Evolutionary conservation across 169 alveolate genomes (phyloP).

Genomic region (Plasmodium gonderi): DNA sequence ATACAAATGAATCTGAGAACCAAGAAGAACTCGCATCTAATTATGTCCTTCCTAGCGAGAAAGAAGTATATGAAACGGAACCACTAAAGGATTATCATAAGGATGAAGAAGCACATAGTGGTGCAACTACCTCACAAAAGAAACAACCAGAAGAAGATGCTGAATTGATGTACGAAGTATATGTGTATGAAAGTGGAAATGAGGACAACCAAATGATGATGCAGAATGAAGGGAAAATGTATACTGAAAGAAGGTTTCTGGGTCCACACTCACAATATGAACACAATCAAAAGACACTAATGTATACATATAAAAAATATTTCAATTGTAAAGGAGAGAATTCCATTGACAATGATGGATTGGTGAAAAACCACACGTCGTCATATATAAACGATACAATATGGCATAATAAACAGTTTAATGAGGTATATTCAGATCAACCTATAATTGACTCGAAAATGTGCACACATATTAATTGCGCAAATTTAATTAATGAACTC

Average conservation of each 20-base stretch:
- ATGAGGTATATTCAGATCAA: neutral
- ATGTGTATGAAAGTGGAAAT: neutral
- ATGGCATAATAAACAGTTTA: neutral
- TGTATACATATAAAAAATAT: no score
- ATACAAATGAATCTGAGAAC: neutral
- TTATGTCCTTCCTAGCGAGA: neutral
- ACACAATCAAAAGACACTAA: no score
- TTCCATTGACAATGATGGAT: no score
- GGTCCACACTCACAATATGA: no score
- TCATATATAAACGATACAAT: no score
- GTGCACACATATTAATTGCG: neutral
- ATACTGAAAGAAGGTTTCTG: neutral
- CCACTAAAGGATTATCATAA: neutral
- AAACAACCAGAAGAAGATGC: neutral
- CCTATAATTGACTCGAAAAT: neutral
- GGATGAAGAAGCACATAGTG: neutral
- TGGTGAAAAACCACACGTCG: no score
- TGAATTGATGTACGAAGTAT: neutral
- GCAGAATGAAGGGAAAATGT: neutral
- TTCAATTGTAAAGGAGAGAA: no score
- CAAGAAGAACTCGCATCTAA: neutral
- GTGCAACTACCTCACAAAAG: neutral
- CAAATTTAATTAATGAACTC: slow-evolving; percentile 30
- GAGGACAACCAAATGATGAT: neutral
- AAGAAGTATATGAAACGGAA: neutral